These are phyloP conservation scores for Thozetella sp. DNA, from an alignment of 495 filamentous ascomycete genomes.

Conservation along the genomic window DNA sequence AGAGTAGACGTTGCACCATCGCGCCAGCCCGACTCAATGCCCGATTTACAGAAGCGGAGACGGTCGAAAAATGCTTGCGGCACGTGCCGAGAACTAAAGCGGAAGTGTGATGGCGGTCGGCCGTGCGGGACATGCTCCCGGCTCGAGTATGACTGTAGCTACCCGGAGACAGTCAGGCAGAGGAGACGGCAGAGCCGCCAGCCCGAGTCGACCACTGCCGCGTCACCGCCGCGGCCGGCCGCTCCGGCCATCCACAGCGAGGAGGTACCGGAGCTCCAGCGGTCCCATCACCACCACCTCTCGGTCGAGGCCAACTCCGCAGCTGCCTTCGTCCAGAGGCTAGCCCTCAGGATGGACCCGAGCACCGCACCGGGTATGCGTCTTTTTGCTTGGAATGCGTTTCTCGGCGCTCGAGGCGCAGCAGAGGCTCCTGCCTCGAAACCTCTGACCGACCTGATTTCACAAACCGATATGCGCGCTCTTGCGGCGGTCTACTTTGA, in stretches of 20 bases:
- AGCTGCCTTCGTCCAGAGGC: background rate
- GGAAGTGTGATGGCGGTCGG: background rate
- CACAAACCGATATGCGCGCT: background rate
- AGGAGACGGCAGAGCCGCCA: background rate
- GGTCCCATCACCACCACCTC: background rate
- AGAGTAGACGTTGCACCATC: too few relatives aligned
- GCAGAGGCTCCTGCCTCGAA: background rate
- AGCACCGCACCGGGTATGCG: background rate
- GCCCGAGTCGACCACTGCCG: background rate
- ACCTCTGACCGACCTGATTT: background rate
- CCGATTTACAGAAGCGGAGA: background rate
- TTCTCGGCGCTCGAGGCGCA: background rate
- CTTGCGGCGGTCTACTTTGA: background rate
- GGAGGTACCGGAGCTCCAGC: background rate
- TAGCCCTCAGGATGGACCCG: background rate
- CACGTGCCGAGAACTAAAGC: background rate
- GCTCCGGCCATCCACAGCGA: background rate
- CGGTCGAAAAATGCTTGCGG: background rate
- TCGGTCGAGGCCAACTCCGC: background rate
- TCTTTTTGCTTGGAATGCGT: background rate
- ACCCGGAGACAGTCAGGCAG: background rate
- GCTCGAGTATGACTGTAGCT: background rate
- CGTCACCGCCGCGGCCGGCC: background rate
- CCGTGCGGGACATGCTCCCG: background rate
- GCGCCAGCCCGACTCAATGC: too few relatives aligned